Evolutionary conservation across 306 rosid genomes (phyloP), one percentile per base, ranked within the genome.

Genomic region (Quercus mongolica): DNA sequence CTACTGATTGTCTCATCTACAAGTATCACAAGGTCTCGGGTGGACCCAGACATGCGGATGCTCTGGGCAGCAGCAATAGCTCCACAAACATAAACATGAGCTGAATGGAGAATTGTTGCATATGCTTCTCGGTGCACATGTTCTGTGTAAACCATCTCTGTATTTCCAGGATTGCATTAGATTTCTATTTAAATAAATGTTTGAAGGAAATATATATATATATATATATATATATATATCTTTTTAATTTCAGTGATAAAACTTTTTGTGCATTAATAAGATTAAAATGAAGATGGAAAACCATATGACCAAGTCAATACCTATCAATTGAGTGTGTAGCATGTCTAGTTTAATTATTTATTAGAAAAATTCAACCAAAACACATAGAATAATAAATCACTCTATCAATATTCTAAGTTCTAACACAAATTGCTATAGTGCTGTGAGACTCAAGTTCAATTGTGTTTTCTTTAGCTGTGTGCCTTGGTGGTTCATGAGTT

Each of bases 31-130:
- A 95, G 96, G 88, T 93, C 99, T 70, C 97, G 77, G 1, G 87
- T 89, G 7, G 99, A 95, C 35, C 99, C 97, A 0, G 94, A 86
- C 96, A 95, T 87, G 31, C 97, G 88, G 56, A 95, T 95, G 82
- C 99, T 95, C 79, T 93, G 98, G 0, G 99, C 99, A 1, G 97
- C 98, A 52, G 96, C 96, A 51, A 95, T 93, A 11, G 99, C 99
- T 69, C 99, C 98, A 51, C 98, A 95, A 4, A 95, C 99, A 81
- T 93, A 95, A 55, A 85, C 92, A 83, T 93, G 88, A 56, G 99
- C 99, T 69, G 97, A 95, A 74, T 95, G 99, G 73, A 95, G 92
- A 78, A 95, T 95, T 68, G 98, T 95, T 69, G 97, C 99, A 81
- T 91, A 93, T 44, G 99, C 99, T 88, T 95, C 92, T 76, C 97